These are phyloP conservation scores for Podaxis rugospora DNA, from an alignment of 768 basidiomycete species.

Conservation along the genomic window DNA sequence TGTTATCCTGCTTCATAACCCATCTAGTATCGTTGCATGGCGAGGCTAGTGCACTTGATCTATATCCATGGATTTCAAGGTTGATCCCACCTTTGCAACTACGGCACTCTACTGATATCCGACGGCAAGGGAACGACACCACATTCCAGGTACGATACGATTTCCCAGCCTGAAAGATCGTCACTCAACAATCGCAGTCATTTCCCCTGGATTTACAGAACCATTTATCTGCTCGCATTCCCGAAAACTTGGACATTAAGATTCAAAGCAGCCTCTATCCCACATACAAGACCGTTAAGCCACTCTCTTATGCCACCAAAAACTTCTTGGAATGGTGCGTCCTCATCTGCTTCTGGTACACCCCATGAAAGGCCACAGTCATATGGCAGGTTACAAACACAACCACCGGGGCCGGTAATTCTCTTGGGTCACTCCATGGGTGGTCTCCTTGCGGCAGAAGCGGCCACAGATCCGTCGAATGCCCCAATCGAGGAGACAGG, in stretches of 20 bases:
- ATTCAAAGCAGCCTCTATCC: slow-evolving; percentile 51
- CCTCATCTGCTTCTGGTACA: not conserved
- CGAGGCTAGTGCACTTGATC: slow-evolving; percentile 40
- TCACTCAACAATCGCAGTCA: slow-evolving; percentile 27
- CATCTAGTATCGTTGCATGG: slow-evolving; percentile 1
- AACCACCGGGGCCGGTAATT: slow-evolving; percentile 52
- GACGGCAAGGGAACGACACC: slow-evolving; percentile 44
- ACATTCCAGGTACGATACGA: slow-evolving; percentile 44
- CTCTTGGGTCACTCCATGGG: slow-evolving; percentile 60
- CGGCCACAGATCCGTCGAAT: slow-evolving; percentile 40
- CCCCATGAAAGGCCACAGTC: not conserved
- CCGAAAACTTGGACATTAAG: slow-evolving; percentile 29
- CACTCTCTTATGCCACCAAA: slow-evolving; percentile 43
- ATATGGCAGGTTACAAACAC: slow-evolving; percentile 43
- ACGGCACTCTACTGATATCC: not conserved
- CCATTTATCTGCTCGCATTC: slow-evolving; percentile 30
- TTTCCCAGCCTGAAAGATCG: not conserved
- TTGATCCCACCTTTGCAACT: slow-evolving; percentile 15
- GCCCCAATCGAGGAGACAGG: slow-evolving; percentile 22
- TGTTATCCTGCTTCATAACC: not conserved
- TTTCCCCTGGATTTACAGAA: slow-evolving; percentile 54
- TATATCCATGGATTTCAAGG: slow-evolving; percentile 60
- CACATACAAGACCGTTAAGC: slow-evolving; percentile 55
- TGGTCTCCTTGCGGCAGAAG: slow-evolving; percentile 54
- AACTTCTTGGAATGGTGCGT: slow-evolving; percentile 54